phyloP scores from a whole-genome alignment of 805 yeast genomes.

The Candida fluviatilis region DNA sequence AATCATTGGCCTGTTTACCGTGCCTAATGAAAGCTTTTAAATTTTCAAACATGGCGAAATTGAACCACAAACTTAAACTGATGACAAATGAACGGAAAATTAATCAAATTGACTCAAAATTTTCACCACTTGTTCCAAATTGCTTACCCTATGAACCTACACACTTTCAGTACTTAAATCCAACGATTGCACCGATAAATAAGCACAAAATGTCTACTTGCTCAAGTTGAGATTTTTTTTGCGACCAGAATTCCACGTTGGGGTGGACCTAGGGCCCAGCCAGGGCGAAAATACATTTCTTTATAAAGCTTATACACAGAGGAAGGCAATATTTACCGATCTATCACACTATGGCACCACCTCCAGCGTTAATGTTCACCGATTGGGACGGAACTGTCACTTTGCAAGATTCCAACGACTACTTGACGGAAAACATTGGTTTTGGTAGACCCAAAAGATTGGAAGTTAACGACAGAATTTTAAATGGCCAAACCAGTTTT shows the following conservation, averaged over 20 bases:
- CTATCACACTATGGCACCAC: slow-evolving; percentile 4
- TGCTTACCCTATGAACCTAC: background rate
- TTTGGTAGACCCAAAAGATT: slow-evolving; percentile 70
- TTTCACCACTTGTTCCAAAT: background rate
- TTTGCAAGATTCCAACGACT: slow-evolving; percentile 90
- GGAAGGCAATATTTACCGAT: background rate
- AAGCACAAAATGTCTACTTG: too few species aligned
- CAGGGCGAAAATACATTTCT: background rate
- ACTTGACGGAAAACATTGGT: slow-evolving; percentile 82
- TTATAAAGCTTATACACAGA: too few species aligned
- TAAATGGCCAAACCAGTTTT: slow-evolving; percentile 63
- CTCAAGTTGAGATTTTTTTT: too few species aligned
- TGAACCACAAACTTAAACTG: background rate
- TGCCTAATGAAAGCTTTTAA: slow-evolving; percentile 60
- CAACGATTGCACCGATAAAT: background rate
- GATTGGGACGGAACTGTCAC: slow-evolving; percentile 99
- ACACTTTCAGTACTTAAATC: background rate
- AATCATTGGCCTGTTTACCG: slow-evolving; percentile 53
- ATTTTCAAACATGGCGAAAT: slow-evolving; percentile 36
- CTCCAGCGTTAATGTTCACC: slow-evolving; percentile 79
- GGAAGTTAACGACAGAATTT: slow-evolving; percentile 65
- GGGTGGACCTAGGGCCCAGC: too few species aligned
- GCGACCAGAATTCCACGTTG: too few species aligned
- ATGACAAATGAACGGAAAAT: background rate
- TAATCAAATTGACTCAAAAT: background rate